Percentiles rank a stretch among this genome's conserved stretches.
Evolutionary conservation across 2,329 filamentous ascomycete species (phyloP).

Genomic region (Curvularia spicifera): DNA sequence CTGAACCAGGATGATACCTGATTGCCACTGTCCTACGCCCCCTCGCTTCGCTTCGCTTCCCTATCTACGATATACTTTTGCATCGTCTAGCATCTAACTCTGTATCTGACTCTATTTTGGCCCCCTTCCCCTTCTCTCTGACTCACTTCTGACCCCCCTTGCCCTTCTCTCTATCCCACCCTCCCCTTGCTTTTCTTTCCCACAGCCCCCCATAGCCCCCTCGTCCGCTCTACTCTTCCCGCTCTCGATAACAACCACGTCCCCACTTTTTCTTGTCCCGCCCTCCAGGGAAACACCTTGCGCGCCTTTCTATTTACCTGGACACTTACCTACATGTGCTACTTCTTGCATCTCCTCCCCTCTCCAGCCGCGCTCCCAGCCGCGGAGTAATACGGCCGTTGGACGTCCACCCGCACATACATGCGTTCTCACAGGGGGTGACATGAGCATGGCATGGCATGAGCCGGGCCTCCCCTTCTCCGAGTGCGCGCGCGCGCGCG

Average conservation of each 20-base stretch:
- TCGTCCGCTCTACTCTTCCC: no score
- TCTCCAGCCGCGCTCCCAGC: not conserved
- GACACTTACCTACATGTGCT: no score
- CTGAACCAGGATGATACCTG: no score
- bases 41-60: not conserved
- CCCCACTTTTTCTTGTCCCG: no score
- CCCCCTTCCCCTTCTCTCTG: not conserved
- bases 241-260: not conserved
- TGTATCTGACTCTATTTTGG: not conserved
- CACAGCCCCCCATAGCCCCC: not conserved
- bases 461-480: no score
- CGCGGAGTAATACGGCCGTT: not conserved
- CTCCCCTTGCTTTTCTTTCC: not conserved
- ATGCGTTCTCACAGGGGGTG: no score
- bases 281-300: no score
- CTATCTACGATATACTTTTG: not conserved
- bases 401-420: not conserved
- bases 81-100: not conserved
- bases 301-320: no score
- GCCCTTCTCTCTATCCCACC: not conserved
- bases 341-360: no score
- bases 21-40: not conserved
- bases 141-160: not conserved
- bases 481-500: no score
- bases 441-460: no score